A percentile compares a stretch with the other conserved stretches of the same genome.
These are phyloP conservation scores for Tetraselmis chui DNA, from an alignment of 139 green algal genomes.

Conservation along the genomic window DNA sequence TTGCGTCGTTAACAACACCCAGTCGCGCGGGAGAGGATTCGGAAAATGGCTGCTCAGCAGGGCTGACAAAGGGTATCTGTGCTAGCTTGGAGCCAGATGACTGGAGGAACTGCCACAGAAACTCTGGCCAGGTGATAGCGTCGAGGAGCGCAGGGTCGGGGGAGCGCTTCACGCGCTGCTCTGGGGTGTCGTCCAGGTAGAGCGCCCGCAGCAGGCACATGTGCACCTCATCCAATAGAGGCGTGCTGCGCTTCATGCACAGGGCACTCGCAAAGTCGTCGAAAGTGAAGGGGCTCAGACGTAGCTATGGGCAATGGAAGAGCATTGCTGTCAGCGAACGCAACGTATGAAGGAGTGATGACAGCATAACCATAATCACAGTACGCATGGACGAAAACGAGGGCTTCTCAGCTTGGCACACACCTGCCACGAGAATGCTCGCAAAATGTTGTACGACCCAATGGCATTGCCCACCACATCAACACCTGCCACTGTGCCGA, in stretches of 20 bases:
- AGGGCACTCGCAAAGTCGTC: conserved; percentile 37
- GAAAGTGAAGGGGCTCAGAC: conserved; percentile 62
- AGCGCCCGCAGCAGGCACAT: conserved; percentile 45
- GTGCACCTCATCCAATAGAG: conserved; percentile 51
- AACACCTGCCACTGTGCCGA: neutral
- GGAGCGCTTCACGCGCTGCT: conserved; percentile 20
- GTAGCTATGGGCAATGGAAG: too few relatives aligned
- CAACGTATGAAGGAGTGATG: too few relatives aligned
- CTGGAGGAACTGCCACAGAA: conserved; percentile 60
- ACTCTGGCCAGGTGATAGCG: conserved; percentile 65
- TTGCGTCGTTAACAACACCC: neutral
- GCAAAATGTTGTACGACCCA: conserved; percentile 51
- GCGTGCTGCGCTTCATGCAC: conserved; percentile 18
- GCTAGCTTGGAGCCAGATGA: conserved; percentile 23
- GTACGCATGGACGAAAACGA: too few relatives aligned
- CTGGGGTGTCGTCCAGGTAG: conserved; percentile 36
- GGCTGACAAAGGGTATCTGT: neutral
- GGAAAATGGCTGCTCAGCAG: neutral
- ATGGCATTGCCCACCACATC: conserved; percentile 33
- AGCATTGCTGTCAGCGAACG: too few relatives aligned
- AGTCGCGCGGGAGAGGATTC: neutral
- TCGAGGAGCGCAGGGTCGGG: conserved; percentile 50
- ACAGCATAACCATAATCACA: too few relatives aligned
- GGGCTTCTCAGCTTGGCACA: too few relatives aligned
- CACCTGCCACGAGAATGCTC: conserved; percentile 75